These are phyloP conservation scores for Corchorus olitorius DNA, from an alignment of 345 rosid species.

Conservation along the genomic window DNA sequence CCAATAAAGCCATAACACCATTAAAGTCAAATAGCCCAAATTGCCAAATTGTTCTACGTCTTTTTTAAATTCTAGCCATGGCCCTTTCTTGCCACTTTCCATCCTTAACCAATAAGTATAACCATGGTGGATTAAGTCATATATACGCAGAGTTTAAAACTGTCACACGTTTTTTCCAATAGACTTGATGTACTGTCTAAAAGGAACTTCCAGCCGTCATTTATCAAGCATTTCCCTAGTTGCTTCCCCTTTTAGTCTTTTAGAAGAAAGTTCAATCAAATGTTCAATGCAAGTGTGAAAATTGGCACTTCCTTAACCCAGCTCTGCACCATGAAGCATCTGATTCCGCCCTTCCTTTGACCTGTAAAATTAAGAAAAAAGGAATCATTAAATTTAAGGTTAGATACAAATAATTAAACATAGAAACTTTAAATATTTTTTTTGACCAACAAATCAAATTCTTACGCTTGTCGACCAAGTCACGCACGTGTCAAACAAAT, in stretches of 20 bases:
- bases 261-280: background rate
- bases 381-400: background rate
- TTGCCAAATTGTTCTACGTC: background rate
- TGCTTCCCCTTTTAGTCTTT: background rate
- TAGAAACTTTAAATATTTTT: background rate
- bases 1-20: background rate
- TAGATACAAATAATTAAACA: background rate
- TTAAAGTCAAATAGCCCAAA: background rate
- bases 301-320: background rate
- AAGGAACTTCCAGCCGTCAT: background rate
- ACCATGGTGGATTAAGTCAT: background rate
- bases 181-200: too few species aligned
- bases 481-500: background rate
- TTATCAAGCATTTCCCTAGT: background rate
- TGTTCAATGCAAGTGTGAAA: background rate
- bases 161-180: background rate
- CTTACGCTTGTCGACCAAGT: background rate
- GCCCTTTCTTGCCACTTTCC: background rate
- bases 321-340: background rate
- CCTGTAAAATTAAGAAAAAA: background rate
- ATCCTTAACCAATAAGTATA: background rate
- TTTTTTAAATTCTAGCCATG: background rate
- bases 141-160: background rate
- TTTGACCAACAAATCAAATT: background rate
- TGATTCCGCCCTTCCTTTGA: background rate